A percentile compares a stretch with the other conserved stretches of the same genome.
These are phyloP conservation scores for Candida sp. DNA, from an alignment of 1,139 yeast species.

Conservation along the genomic window DNA sequence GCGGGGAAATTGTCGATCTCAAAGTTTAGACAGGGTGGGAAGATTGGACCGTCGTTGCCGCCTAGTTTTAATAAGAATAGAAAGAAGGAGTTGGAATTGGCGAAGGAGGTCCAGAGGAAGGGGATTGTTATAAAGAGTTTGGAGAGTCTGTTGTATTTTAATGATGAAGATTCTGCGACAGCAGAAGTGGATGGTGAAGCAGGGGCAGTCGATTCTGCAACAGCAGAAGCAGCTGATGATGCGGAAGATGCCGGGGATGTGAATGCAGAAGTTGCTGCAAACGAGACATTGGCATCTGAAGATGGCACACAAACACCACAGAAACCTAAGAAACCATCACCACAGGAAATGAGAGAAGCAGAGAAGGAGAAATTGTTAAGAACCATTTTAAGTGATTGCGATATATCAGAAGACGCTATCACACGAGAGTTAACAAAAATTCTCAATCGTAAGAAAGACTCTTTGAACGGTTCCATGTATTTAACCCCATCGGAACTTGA, in stretches of 20 bases:
- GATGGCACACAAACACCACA: too few species aligned
- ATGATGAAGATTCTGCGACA: not conserved
- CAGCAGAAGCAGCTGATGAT: not conserved
- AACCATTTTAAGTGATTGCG: conserved; percentile 22
- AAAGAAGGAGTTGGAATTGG: conserved; percentile 21
- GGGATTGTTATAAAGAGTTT: conserved; percentile 28
- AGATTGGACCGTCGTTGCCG: conserved; percentile 60
- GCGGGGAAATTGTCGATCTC: conserved; percentile 73
- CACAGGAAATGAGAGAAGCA: conserved; percentile 6
- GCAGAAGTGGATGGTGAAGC: not conserved
- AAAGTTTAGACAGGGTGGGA: conserved; percentile 55
- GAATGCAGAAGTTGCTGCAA: too few species aligned
- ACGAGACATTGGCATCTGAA: too few species aligned
- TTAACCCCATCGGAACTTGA: conserved; percentile 10
- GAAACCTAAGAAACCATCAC: not conserved
- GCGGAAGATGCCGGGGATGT: not conserved
- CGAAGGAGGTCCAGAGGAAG: conserved; percentile 21
- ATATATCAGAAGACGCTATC: conserved; percentile 13
- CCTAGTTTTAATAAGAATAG: conserved; percentile 72
- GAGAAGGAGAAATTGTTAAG: conserved; percentile 14
- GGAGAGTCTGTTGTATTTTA: conserved; percentile 10
- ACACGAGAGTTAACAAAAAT: conserved; percentile 12
- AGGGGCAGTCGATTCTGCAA: too few species aligned
- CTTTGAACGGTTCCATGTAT: conserved; percentile 10
- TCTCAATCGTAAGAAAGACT: conserved; percentile 11